A percentile compares a stretch with the other conserved stretches of the same genome.
Evolutionary conservation across 176 grass and related monocot genomes (phyloP).

Genomic region (Dactylis glomerata): DNA sequence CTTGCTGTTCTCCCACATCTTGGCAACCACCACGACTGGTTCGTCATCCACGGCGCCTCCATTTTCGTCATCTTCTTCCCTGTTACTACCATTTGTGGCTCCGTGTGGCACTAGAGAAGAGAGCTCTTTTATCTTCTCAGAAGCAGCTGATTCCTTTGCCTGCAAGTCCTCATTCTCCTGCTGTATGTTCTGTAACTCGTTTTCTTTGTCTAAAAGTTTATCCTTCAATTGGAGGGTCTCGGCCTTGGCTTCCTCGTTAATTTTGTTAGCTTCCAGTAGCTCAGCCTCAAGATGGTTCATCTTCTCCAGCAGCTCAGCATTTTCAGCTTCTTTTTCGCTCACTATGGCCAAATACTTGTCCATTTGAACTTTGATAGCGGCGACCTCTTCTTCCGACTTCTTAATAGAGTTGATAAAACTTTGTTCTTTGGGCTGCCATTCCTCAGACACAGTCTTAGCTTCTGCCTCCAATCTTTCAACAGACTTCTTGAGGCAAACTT

Average conservation of each 20-base stretch:
- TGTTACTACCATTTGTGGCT: constrained; percentile 34
- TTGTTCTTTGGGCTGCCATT: constrained; percentile 64
- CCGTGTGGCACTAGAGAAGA: constrained; percentile 43
- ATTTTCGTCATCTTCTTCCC: constrained; percentile 45
- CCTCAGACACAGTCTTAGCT: constrained; percentile 42
- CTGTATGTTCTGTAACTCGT: constrained; percentile 57
- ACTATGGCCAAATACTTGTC: constrained; percentile 41
- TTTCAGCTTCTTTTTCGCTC: constrained; percentile 56
- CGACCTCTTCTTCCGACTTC: constrained; percentile 64
- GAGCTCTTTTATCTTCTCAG: constrained; percentile 58
- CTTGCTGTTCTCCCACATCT: constrained; percentile 66
- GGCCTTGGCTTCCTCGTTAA: constrained; percentile 44
- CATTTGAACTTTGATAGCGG: constrained; percentile 47
- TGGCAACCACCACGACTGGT: constrained; percentile 41
- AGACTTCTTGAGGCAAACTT: constrained; percentile 70
- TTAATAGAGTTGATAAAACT: constrained; percentile 63
- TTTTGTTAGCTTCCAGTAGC: constrained; percentile 50
- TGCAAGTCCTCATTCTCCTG: constrained; percentile 70
- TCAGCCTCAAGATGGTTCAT: constrained; percentile 61
- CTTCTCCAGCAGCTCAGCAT: constrained; percentile 46
- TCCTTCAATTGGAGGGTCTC: constrained; percentile 66
- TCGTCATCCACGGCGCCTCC: constrained; percentile 37
- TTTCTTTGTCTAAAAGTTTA: constrained; percentile 73
- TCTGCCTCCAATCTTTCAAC: constrained; percentile 68
- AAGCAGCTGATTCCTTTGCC: constrained; percentile 44